phyloP scores from a whole-genome alignment of 2,329 filamentous ascomycete species.

The Colletotrichum tropicale region DNA sequence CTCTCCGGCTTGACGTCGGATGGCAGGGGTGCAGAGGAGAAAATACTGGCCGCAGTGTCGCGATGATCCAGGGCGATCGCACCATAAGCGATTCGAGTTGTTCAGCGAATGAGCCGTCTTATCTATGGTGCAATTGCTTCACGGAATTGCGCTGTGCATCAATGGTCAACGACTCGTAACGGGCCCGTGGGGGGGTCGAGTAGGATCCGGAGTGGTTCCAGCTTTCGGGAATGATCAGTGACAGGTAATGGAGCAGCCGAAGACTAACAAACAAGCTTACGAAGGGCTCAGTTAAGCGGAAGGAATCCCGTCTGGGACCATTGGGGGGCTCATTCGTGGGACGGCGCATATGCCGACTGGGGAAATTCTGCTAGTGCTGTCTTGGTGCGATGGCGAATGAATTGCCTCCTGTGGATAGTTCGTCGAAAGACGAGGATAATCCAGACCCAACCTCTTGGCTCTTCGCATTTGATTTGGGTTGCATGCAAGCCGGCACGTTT shows the following conservation, averaged over 20 bases:
- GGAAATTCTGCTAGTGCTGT: not conserved
- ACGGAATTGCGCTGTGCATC: constrained; percentile 5
- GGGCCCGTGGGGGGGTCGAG: not conserved
- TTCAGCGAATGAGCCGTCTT: not conserved
- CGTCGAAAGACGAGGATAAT: not conserved
- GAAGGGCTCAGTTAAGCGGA: not conserved
- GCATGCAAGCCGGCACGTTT: not conserved
- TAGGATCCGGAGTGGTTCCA: constrained; percentile 5
- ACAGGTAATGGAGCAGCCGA: not conserved
- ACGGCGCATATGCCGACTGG: not conserved
- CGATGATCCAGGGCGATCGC: constrained; percentile 9
- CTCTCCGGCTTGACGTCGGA: not conserved
- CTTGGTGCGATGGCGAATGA: not conserved
- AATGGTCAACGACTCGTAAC: not conserved
- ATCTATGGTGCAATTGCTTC: constrained; percentile 22
- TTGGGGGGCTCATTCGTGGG: not conserved
- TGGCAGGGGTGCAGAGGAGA: not conserved
- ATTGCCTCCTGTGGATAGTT: not conserved
- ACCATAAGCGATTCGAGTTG: not conserved
- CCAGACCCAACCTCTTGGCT: not conserved
- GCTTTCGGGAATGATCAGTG: not conserved
- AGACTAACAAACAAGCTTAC: not conserved
- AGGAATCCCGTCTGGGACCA: not conserved
- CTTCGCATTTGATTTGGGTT: not conserved
- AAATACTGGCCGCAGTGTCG: not conserved